Evolutionary conservation across 2,329 filamentous ascomycete genomes (phyloP), one percentile per base, ranked within the genome.

Genomic region (Beauveria australis): DNA sequence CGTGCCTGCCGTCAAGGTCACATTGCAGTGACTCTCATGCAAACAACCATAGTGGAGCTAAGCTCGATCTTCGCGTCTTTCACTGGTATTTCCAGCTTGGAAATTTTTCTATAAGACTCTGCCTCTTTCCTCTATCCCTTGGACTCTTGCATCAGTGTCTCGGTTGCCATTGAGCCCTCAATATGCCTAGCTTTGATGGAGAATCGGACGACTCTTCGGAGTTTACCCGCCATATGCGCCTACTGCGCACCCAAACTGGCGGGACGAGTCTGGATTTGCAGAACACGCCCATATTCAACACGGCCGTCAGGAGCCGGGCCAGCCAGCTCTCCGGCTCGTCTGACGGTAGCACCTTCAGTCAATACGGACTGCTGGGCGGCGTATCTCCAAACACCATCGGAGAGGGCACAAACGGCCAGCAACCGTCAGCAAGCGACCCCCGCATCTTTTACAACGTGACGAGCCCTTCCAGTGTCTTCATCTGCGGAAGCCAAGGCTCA

Each of bases 401-500:
- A 19, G 46, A 26, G 5, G 18, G 10, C n/a, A 2, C 33, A 18
- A 5, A 22, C 24, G 47, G 8, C 40, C 19, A 33, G 19, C 47
- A 28, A 16, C 53, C n/a, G 12, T 22, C 40, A 22, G 37, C 12
- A 5, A 30, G 44, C 4, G 70, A 71, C 26, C 66, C 67, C 0
- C 67, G 78, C 0, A 56, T 80, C 0, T 79, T 76, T 47, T 76
- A 78, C 68, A 81, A 81, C 56, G 72, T 80, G 2, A 66, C 76
- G 0, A 70, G 73, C 0, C 85, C 85, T 0, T 83, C 80, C 0
- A 86, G 83, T 18, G 74, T 78, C 4, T 88, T 88, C 70, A 82
- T 88, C 37, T 88, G 85, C 59, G 84, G 85, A 1, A 83, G 81
- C 22, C 84, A 88, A 62, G 84, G 85, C 1, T 84, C 81, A 0